phyloP scores from a whole-genome alignment of 2,329 filamentous ascomycete genomes.

The Alternaria sp. region DNA sequence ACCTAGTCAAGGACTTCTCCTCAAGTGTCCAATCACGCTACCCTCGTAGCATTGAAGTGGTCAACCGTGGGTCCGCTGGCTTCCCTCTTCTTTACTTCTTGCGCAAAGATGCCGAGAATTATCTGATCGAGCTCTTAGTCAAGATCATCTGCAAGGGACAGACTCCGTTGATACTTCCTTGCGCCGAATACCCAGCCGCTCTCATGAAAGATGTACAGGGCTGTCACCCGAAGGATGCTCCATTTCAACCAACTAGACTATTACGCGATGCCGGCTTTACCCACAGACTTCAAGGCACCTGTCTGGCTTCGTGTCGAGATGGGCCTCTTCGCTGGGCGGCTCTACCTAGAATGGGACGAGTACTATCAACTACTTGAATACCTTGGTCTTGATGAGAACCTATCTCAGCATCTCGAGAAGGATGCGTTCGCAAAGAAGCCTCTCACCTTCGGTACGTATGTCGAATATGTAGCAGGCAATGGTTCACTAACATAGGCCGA shows the following conservation, averaged over 20 bases:
- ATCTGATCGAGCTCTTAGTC: conserved; percentile 41
- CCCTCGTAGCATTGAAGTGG: conserved; percentile 61
- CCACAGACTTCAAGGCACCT: conserved; percentile 55
- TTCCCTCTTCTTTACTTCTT: conserved; percentile 69
- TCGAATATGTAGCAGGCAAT: conserved; percentile 44
- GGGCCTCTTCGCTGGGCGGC: conserved; percentile 67
- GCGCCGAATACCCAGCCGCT: conserved; percentile 23
- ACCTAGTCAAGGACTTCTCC: conserved; percentile 37
- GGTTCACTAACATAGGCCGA: conserved; percentile 15
- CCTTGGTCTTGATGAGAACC: conserved; percentile 27
- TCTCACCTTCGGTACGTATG: conserved; percentile 37
- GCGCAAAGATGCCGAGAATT: conserved; percentile 47
- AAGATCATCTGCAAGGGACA: conserved; percentile 44
- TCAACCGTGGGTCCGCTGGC: conserved; percentile 40
- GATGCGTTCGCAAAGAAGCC: conserved; percentile 35
- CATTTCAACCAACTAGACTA: conserved; percentile 65
- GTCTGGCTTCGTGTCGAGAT: conserved; percentile 66
- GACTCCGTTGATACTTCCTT: conserved; percentile 35
- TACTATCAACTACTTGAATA: conserved; percentile 39
- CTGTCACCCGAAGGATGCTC: conserved; percentile 66
- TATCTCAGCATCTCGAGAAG: conserved; percentile 7
- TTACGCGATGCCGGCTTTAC: conserved; percentile 62
- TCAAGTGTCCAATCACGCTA: conserved; percentile 51
- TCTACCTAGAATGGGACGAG: conserved; percentile 67
- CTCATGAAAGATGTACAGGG: conserved; percentile 33